Conservation (phyloP, 2,329 filamentous ascomycete species). For the Macrophomina phaseolina region DNA sequence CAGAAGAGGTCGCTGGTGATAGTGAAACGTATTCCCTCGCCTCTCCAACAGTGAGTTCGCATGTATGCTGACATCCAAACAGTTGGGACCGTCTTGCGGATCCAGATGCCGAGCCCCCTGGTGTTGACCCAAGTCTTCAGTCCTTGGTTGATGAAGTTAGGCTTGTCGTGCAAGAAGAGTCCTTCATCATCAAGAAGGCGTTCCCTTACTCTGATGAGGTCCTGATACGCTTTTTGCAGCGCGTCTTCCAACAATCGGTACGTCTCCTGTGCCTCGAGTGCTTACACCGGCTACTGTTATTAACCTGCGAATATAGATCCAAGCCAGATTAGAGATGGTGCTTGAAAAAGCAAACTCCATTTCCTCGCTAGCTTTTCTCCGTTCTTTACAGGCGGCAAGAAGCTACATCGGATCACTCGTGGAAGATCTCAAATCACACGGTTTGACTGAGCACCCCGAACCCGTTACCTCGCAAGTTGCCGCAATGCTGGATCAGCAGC, state of each 20-base stretch:
- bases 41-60: too few species aligned
- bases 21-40: constrained; percentile 53
- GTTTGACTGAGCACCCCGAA: constrained; percentile 93
- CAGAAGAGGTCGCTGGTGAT: constrained; percentile 80
- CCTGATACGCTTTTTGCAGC: constrained; percentile 87
- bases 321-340: constrained; percentile 93
- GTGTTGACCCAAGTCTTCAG: constrained; percentile 89
- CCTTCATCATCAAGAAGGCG: constrained; percentile 92
- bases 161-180: constrained; percentile 95
- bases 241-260: constrained; percentile 90
- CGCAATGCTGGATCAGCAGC: constrained; percentile 69
- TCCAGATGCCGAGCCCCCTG: constrained; percentile 88
- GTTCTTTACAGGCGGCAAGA: constrained; percentile 87
- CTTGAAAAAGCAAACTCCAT: constrained; percentile 92
- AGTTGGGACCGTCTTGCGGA: constrained; percentile 93
- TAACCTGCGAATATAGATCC: constrained; percentile 58
- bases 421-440: constrained; percentile 92
- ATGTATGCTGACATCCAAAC: constrained; percentile 30
- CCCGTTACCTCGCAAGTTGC: constrained; percentile 85
- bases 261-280: neutral
- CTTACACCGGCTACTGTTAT: too few species aligned
- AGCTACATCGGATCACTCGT: constrained; percentile 86
- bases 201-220: constrained; percentile 98
- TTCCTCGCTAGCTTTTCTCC: constrained; percentile 88
- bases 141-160: constrained; percentile 92